Conservation (phyloP, 768 basidiomycete genomes). For the Amanita subjunquillea region DNA sequence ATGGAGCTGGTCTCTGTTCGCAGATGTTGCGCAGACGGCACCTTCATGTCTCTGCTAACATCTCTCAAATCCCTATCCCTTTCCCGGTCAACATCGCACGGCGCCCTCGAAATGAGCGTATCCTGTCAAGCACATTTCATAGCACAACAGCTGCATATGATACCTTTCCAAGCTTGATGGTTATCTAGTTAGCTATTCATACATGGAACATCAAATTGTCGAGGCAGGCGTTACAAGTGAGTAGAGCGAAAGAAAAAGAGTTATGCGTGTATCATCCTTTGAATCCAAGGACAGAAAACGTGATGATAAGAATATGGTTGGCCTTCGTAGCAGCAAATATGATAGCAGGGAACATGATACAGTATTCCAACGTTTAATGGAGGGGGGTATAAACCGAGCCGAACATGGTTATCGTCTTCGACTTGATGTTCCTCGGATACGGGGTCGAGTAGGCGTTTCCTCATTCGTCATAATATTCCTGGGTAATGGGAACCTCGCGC, state of each 20-base stretch:
- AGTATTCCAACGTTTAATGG: not conserved
- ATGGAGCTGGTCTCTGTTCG: too few species aligned
- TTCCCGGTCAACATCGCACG: too few species aligned
- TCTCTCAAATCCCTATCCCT: too few species aligned
- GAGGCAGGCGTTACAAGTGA: not conserved
- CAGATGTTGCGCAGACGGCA: too few species aligned
- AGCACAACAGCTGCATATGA: not conserved
- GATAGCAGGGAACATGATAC: not conserved
- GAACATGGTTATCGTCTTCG: conserved; percentile 31
- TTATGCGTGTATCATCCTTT: not conserved
- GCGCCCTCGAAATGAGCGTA: too few species aligned
- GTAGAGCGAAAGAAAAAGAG: not conserved
- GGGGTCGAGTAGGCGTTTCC: conserved; percentile 56
- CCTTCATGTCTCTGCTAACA: too few species aligned
- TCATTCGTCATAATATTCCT: conserved; percentile 20
- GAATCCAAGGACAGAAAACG: not conserved
- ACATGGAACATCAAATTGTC: not conserved
- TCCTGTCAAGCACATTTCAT: not conserved
- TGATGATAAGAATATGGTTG: not conserved
- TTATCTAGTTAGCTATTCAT: conserved; percentile 1
- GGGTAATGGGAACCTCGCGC: conserved; percentile 17
- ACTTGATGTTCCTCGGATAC: conserved; percentile 31
- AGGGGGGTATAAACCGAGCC: not conserved
- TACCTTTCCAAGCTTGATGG: not conserved
- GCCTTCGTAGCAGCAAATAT: not conserved